These are phyloP conservation scores for Carallia pectinifolia DNA, from an alignment of 345 rosid species.

Conservation along the genomic window DNA sequence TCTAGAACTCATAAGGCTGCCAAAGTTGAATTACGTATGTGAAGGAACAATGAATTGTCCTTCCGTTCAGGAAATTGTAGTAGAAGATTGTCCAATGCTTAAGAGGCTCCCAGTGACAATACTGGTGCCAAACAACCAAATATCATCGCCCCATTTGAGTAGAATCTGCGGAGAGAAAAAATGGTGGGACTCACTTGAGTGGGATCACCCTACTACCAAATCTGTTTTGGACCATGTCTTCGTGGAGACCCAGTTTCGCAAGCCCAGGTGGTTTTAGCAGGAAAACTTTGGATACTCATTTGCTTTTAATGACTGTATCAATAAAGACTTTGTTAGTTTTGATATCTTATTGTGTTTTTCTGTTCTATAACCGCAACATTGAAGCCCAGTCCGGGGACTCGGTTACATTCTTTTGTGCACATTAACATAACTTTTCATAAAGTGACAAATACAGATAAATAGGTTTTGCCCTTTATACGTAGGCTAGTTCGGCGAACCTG, in stretches of 20 bases:
- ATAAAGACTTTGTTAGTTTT: background rate
- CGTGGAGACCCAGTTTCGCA: background rate
- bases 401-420: no score
- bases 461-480: no score
- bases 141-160: conserved; percentile 6
- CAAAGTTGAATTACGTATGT: conserved; percentile 16
- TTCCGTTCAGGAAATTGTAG: conserved; percentile 4
- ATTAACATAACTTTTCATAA: no score
- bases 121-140: conserved; percentile 1
- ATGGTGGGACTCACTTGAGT: conserved; percentile 24
- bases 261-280: background rate
- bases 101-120: conserved; percentile 13
- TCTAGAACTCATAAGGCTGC: background rate
- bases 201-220: conserved; percentile 18
- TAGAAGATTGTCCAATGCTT: conserved; percentile 5
- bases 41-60: background rate
- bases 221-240: background rate
- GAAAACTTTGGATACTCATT: background rate
- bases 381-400: no score
- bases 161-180: background rate
- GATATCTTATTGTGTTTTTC: no score
- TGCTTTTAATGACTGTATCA: background rate
- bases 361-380: no score
- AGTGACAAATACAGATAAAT: no score
- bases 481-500: no score